Base-by-base conservation (phyloP, 495 filamentous ascomycete genomes). In the Pseudomonodictys pantanalensis region DNA sequence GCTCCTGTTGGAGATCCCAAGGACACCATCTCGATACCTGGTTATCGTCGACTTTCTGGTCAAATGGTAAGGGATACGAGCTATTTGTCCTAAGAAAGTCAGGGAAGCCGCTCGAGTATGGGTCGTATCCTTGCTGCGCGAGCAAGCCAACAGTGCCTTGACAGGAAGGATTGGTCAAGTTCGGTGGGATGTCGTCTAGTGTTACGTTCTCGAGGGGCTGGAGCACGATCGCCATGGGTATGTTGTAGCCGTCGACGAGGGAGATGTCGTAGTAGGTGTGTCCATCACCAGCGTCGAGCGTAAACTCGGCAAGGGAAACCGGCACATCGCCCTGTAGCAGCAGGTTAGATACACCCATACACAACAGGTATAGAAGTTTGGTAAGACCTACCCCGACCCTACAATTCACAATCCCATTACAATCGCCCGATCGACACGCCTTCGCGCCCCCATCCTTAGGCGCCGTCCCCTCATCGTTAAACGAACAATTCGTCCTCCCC, bases 241-340 rank as follows among this genome's bases (percentile, higher is more conserved):
- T 72, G 70, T 92, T 91, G 78, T 92, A 91, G 38, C 89, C 89
- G 69, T 92, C 89, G 25, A 92, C 89, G 30, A 92, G 80, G 30
- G 87, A 90, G 58, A 92, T 87, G 71, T 92, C 89, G 71, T 91
- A 91, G 71, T 86, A 92, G 3, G 83, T 86, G 67, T 89, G 82
- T 11, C 73, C 76, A 52, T 77, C 75, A 29, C 73, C 70, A n/a
- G 76, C 73, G 33, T 78, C 75, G 35, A 91, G 79, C 47, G 84
- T 89, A 69, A 91, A 89, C 61, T 92, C 89, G 17, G 86, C 87
- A 5, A 92, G 77, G 2, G 86, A 88, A 5, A 80, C 81, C 1
- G 89, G 89, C 2, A 82, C 76, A 28, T 78, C 77, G 17, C 88
- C 87, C 82, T 69, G 48, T 17, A 47, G 24, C 28, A 25, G 5